Evolutionary conservation across 1,284 basidiomycete species (phyloP).

Genomic region (Moesziomyces parantarcticus): DNA sequence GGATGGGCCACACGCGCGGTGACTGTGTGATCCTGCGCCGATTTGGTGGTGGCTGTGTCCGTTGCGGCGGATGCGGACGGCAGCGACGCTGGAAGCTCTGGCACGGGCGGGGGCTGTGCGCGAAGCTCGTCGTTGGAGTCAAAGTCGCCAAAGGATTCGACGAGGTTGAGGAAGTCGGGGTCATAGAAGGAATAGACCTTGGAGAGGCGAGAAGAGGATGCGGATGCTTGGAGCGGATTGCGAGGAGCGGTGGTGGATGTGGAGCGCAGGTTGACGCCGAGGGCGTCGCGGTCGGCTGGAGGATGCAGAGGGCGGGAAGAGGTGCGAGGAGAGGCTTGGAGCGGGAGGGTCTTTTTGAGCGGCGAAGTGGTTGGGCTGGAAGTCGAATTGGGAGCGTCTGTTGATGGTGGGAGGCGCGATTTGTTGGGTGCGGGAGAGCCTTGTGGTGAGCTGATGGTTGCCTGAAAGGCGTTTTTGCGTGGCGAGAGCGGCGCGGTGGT

Average conservation of each 20-base stretch:
- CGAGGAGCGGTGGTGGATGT: conserved; percentile 11
- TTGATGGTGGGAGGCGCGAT: conserved; percentile 12
- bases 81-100: conserved; percentile 16
- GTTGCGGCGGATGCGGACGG: not conserved
- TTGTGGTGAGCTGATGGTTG: conserved; percentile 6
- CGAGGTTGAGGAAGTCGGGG: conserved; percentile 76
- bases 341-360: conserved; percentile 15
- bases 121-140: conserved; percentile 48
- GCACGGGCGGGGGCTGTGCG: conserved; percentile 20
- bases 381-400: conserved; percentile 4
- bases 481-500: conserved; percentile 36
- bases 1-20: not conserved
- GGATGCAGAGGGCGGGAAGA: conserved; percentile 1
- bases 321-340: conserved; percentile 14
- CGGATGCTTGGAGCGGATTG: conserved; percentile 30
- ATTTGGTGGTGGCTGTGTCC: not conserved
- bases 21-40: not conserved
- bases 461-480: conserved; percentile 17
- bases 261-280: conserved; percentile 22
- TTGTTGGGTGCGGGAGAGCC: conserved; percentile 18
- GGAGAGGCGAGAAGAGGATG: conserved; percentile 35
- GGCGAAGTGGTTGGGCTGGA: conserved; percentile 25
- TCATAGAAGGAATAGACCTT: conserved; percentile 80
- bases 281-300: conserved; percentile 17
- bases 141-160: conserved; percentile 67